Percentiles rank a stretch among this genome's conserved stretches.
These are phyloP conservation scores for Boletus mariae DNA, from an alignment of 1,284 basidiomycete species.

Conservation along the genomic window DNA sequence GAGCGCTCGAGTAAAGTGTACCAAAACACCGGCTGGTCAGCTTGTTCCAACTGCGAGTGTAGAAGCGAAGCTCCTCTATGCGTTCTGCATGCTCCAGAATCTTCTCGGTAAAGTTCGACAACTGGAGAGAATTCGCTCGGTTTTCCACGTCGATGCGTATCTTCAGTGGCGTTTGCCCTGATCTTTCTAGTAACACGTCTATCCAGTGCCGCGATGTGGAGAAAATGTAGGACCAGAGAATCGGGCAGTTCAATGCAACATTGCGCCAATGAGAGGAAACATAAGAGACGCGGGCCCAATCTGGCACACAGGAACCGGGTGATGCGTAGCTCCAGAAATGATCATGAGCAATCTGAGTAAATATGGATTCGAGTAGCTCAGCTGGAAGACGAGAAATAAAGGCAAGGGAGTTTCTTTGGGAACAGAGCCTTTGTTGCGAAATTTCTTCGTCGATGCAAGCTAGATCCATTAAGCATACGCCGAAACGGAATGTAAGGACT, in stretches of 20 bases:
- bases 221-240: background rate
- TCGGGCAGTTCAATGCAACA: background rate
- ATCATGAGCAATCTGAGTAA: background rate
- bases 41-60: background rate
- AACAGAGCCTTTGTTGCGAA: slow-evolving; percentile 6
- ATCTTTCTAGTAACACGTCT: background rate
- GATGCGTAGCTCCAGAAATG: background rate
- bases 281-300: background rate
- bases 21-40: background rate
- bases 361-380: background rate
- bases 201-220: background rate
- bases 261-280: background rate
- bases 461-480: background rate
- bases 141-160: background rate
- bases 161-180: background rate
- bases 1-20: background rate
- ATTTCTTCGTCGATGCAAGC: background rate
- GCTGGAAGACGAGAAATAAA: slow-evolving; percentile 26
- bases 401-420: slow-evolving; percentile 26
- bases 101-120: background rate
- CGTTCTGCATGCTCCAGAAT: background rate
- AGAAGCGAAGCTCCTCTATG: background rate
- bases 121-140: background rate
- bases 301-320: background rate
- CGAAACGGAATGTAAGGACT: too few relatives aligned